Evolutionary conservation across 257 asterid genomes (phyloP), one percentile per base, ranked within the genome.

Genomic region (Solanum ahanhuiri): DNA sequence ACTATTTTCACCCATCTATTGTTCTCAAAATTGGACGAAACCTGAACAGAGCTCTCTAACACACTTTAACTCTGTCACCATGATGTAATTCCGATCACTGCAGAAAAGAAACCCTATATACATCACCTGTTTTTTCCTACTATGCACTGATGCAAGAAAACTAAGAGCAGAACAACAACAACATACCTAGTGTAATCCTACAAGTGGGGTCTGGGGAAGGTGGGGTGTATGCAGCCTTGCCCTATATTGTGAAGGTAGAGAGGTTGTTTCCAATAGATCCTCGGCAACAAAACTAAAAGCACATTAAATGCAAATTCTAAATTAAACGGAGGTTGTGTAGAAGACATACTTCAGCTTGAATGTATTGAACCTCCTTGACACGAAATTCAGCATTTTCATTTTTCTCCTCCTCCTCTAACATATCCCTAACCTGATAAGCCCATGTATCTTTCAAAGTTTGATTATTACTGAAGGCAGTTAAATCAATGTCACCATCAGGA

Each of bases 401-500:
- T 35, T 81, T 81, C 76, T 85, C 90, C 76, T 88, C 90, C 23
- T 83, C 87, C 87, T 85, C 86, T 81, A 88, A 85, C 86, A 85
- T 82, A 81, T 86, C 87, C 18, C 86, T 86, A 58, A 88, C 87
- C 77, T 88, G 88, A 82, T 85, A 67, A 76, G 90, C 90, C 88
- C 87, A 85, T 45, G 88, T 72, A 57, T 88, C 90, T 73, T 85
- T 86, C 90, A 85, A 51, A 45, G 51, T 88, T 67, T 86, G 88
- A 64, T 71, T 84, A 83, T 86, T 75, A 84, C 94, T 89, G 90
- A 94, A 92, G 87, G 90, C 95, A 87, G 95, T 92, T 92, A 94
- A 90, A 83, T 94, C 97, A 54, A 94, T 94, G 91, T 94, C 97
- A 7, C 95, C 97, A 87, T 94, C 97, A 69, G 97, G 97, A 81